Evolutionary conservation across 1,139 yeast species (phyloP).

Genomic region (Hansenula lynferdii): DNA sequence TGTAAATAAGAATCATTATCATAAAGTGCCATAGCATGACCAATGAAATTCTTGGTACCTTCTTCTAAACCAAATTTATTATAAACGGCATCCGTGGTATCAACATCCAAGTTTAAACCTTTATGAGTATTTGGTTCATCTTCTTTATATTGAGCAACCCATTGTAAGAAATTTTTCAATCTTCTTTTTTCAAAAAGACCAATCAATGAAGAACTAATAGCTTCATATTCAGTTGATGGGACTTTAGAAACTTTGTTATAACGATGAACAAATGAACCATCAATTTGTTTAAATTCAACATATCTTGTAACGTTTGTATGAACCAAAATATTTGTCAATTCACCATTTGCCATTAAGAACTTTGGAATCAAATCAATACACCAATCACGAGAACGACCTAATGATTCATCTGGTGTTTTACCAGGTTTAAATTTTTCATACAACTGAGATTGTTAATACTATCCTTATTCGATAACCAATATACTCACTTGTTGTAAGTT

Average conservation of each 20-base stretch:
- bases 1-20: constrained; percentile 85
- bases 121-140: constrained; percentile 79
- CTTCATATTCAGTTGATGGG: constrained; percentile 89
- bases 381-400: constrained; percentile 97
- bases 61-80: constrained; percentile 85
- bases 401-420: constrained; percentile 62
- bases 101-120: constrained; percentile 77
- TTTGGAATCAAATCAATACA: constrained; percentile 96
- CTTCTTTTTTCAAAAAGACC: constrained; percentile 96
- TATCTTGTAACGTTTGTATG: constrained; percentile 96
- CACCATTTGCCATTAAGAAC: constrained; percentile 97
- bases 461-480: background rate
- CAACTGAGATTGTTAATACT: constrained; percentile 35
- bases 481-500: constrained; percentile 25
- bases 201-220: constrained; percentile 87
- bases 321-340: constrained; percentile 87
- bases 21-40: constrained; percentile 99
- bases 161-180: constrained; percentile 88
- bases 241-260: constrained; percentile 89
- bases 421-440: constrained; percentile 70
- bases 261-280: constrained; percentile 86
- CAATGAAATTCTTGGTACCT: constrained; percentile 94
- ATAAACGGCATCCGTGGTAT: constrained; percentile 91
- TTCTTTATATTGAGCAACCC: constrained; percentile 77
- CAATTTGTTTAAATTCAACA: constrained; percentile 92